Conservation (phyloP, 495 filamentous ascomycete genomes). For the Eremomyces bilateralis region DNA sequence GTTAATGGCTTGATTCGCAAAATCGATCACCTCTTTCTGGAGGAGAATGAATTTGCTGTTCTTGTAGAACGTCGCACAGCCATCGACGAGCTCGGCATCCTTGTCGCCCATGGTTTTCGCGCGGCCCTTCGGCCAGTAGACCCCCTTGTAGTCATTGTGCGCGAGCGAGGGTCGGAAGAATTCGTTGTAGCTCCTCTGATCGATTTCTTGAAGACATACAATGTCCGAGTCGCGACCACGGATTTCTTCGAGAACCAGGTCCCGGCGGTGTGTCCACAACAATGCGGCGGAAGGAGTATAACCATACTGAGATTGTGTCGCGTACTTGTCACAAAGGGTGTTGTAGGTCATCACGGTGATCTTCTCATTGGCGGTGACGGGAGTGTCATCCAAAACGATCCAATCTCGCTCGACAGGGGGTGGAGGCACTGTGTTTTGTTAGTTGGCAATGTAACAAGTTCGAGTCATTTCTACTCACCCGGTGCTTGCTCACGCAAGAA, state of each 20-base stretch:
- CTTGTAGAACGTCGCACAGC: constrained; percentile 94
- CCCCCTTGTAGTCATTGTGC: constrained; percentile 71
- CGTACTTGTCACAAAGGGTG: constrained; percentile 79
- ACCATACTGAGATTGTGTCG: constrained; percentile 63
- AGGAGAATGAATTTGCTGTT: constrained; percentile 72
- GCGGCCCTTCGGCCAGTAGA: constrained; percentile 71
- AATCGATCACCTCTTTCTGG: constrained; percentile 83
- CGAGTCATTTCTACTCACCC: constrained; percentile 32
- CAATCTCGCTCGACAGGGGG: constrained; percentile 55
- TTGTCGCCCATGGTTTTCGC: constrained; percentile 78
- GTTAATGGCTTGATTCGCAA: constrained; percentile 76
- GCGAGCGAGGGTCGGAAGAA: constrained; percentile 68
- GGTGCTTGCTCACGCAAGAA: constrained; percentile 62
- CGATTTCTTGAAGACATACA: constrained; percentile 81
- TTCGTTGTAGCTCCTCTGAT: constrained; percentile 71
- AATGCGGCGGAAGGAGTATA: constrained; percentile 64
- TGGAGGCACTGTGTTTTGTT: constrained; percentile 30
- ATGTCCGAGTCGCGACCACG: constrained; percentile 66
- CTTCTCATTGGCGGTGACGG: constrained; percentile 26
- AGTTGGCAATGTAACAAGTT: not conserved
- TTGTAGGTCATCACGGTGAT: constrained; percentile 82
- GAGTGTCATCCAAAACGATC: constrained; percentile 41
- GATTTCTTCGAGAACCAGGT: constrained; percentile 62
- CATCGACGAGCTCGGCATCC: constrained; percentile 72
- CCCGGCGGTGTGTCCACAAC: constrained; percentile 65